Conservation (phyloP, 2,329 filamentous ascomycete species). For the Monosporascus sp. region DNA sequence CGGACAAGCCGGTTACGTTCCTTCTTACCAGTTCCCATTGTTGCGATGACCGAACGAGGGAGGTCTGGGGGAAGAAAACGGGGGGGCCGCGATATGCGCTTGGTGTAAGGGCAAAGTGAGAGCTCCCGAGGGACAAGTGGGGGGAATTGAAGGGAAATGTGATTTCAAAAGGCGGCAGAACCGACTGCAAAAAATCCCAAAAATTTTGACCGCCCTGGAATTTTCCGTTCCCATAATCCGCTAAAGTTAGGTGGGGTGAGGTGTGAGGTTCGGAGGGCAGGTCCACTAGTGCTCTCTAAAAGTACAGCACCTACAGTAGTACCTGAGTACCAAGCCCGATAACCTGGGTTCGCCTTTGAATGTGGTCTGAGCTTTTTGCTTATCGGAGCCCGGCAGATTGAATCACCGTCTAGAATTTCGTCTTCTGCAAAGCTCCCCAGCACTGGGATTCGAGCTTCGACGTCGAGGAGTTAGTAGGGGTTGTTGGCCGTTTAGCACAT, state of each 20-base stretch:
- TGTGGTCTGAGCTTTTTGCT: background rate
- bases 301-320: too few species aligned
- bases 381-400: background rate
- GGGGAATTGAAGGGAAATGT: background rate
- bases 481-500: too few species aligned
- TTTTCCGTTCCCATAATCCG: background rate
- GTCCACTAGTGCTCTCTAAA: too few species aligned
- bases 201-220: background rate
- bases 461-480: too few species aligned
- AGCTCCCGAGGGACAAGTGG: background rate
- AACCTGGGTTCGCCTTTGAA: background rate
- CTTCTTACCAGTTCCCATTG: conserved; percentile 89
- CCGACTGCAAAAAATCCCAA: background rate
- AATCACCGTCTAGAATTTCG: background rate
- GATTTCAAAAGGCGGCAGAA: background rate
- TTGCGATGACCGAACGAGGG: conserved; percentile 20
- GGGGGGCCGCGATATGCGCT: background rate
- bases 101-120: background rate
- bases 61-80: background rate
- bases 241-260: too few species aligned
- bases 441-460: too few species aligned
- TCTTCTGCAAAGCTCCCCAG: too few species aligned
- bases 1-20: conserved; percentile 76
- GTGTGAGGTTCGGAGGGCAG: too few species aligned
- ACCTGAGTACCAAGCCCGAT: background rate